These are phyloP conservation scores for Tetracladium maxilliforme DNA, from an alignment of 2,329 filamentous ascomycete genomes.

Conservation along the genomic window DNA sequence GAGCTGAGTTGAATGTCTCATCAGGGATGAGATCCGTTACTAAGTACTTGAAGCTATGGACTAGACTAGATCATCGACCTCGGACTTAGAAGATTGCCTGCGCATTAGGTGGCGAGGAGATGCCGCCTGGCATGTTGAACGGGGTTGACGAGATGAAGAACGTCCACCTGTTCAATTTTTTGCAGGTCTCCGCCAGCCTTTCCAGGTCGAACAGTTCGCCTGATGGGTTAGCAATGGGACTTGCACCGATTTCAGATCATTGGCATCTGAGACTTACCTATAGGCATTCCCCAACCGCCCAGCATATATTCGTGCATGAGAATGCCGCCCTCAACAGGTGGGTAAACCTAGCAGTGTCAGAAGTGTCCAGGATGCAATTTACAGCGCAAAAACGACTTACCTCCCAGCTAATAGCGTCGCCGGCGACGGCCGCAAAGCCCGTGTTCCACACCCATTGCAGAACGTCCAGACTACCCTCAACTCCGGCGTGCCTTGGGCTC, in stretches of 20 bases:
- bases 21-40: no score
- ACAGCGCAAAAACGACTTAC: constrained; percentile 7
- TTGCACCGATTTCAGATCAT: neutral
- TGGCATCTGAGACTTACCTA: constrained; percentile 5
- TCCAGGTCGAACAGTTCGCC: constrained; percentile 20
- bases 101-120: constrained; percentile 7
- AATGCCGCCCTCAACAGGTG: constrained; percentile 18
- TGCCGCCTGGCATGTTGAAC: constrained; percentile 20
- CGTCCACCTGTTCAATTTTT: constrained; percentile 22
- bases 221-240: constrained; percentile 1
- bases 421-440: constrained; percentile 17
- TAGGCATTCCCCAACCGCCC: constrained; percentile 30
- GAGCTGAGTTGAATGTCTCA: no score
- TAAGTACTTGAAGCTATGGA: no score
- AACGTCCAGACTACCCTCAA: constrained; percentile 15
- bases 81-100: constrained; percentile 9
- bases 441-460: constrained; percentile 20
- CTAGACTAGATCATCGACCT: no score
- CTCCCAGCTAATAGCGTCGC: constrained; percentile 23
- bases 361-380: constrained; percentile 3
- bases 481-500: constrained; percentile 16
- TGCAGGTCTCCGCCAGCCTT: constrained; percentile 14
- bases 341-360: constrained; percentile 9
- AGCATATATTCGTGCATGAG: constrained; percentile 30
- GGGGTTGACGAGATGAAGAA: constrained; percentile 34